Percentiles rank a stretch among this genome's conserved stretches.
phyloP scores from a whole-genome alignment of 1,284 basidiomycete genomes.

The Austroboletus sp. region DNA sequence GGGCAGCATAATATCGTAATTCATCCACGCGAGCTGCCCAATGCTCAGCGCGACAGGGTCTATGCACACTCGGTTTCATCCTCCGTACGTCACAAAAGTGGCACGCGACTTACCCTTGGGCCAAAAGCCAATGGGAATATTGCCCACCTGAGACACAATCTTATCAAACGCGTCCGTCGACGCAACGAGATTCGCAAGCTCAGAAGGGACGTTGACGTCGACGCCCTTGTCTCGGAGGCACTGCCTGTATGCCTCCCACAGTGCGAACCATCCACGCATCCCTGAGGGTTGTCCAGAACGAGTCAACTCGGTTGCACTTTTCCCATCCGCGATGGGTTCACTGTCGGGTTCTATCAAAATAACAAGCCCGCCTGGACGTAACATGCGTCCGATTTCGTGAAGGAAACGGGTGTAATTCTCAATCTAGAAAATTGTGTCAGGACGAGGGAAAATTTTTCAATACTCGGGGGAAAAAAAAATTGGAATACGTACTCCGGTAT shows the following conservation, averaged over 20 bases:
- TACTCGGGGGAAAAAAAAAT: conserved; percentile 3
- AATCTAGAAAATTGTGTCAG: conserved; percentile 39
- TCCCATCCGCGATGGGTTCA: conserved; percentile 43
- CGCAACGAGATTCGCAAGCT: conserved; percentile 42
- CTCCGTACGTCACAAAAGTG: neutral
- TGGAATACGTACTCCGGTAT: conserved; percentile 43
- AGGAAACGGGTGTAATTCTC: conserved; percentile 54
- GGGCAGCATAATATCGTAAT: conserved; percentile 57
- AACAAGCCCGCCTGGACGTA: conserved; percentile 63
- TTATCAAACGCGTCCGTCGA: conserved; percentile 45
- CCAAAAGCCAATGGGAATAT: conserved; percentile 57
- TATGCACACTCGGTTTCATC: conserved; percentile 12
- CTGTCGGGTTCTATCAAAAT: conserved; percentile 56
- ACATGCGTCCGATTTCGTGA: conserved; percentile 53
- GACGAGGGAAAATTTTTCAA: neutral
- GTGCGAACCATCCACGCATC: conserved; percentile 51
- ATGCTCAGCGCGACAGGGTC: conserved; percentile 45
- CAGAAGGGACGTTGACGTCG: conserved; percentile 51
- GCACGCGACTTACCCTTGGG: conserved; percentile 39
- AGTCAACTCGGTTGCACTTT: conserved; percentile 34
- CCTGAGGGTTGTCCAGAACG: conserved; percentile 35
- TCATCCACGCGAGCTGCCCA: conserved; percentile 64
- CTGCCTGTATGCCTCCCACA: conserved; percentile 54
- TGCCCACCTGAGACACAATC: conserved; percentile 45
- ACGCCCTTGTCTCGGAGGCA: conserved; percentile 47